Evolutionary conservation across 768 basidiomycete species (phyloP).

Genomic region (Auricularia auricula-judae): DNA sequence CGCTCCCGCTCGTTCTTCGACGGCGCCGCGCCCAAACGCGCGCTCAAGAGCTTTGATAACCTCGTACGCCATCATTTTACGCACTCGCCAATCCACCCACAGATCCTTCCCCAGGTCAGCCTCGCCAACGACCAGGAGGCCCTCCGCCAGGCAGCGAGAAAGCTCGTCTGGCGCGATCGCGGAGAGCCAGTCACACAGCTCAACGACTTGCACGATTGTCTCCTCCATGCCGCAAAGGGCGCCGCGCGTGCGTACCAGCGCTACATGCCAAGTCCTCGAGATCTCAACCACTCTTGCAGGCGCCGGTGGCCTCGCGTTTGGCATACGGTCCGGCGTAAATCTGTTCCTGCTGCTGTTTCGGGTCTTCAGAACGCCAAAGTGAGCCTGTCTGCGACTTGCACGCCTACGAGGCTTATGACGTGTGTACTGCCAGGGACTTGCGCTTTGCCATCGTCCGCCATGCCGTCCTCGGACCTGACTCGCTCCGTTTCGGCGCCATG

Average conservation of each 20-base stretch:
- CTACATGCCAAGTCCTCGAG: not conserved
- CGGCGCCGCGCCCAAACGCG: not conserved
- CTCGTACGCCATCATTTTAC: not conserved
- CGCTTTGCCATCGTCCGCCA: conserved; percentile 59
- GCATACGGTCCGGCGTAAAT: conserved; percentile 75
- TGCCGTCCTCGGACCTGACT: conserved; percentile 77
- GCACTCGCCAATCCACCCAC: too few species aligned
- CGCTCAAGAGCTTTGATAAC: conserved; percentile 1
- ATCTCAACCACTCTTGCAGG: conserved; percentile 32
- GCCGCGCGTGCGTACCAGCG: conserved; percentile 50
- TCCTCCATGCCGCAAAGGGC: conserved; percentile 61
- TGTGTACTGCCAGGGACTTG: conserved; percentile 33
- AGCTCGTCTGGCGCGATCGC: conserved; percentile 71
- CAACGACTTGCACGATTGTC: conserved; percentile 47
- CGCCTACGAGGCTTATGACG: not conserved
- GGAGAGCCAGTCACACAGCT: conserved; percentile 69
- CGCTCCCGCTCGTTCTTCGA: not conserved
- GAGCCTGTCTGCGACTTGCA: conserved; percentile 11
- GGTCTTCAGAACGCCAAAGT: conserved; percentile 59
- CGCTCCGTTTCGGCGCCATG: conserved; percentile 80
- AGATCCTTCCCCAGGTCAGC: conserved; percentile 30
- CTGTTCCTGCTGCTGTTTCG: conserved; percentile 67
- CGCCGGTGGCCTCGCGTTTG: conserved; percentile 69
- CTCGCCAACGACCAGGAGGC: conserved; percentile 77
- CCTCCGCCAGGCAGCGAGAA: conserved; percentile 51